These are phyloP conservation scores for Tylopilus felleus DNA, from an alignment of 768 basidiomycete species.

Conservation along the genomic window DNA sequence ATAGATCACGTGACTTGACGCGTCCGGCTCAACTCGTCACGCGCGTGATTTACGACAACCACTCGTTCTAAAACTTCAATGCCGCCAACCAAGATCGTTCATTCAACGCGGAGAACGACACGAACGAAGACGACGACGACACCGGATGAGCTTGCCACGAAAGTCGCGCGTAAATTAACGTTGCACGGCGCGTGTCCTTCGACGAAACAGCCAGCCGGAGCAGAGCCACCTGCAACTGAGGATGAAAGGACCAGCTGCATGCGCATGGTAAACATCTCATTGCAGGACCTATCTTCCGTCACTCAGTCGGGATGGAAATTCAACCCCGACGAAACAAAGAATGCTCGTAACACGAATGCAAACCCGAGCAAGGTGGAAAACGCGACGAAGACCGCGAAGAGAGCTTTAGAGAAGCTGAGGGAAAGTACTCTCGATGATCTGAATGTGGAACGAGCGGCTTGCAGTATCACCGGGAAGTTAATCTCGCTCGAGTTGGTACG, in stretches of 20 bases:
- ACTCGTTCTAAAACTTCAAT: not conserved
- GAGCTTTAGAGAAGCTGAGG: constrained; percentile 48
- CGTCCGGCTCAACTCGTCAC: not conserved
- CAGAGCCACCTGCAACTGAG: constrained; percentile 21
- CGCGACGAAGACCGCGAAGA: constrained; percentile 34
- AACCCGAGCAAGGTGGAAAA: constrained; percentile 36
- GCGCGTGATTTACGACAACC: not conserved
- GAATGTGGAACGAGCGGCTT: constrained; percentile 73
- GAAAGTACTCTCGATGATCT: constrained; percentile 43
- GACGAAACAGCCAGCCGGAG: constrained; percentile 18
- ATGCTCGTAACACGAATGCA: constrained; percentile 17
- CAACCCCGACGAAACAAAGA: constrained; percentile 22
- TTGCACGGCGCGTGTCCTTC: constrained; percentile 30
- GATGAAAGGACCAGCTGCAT: constrained; percentile 47
- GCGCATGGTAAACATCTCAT: constrained; percentile 60
- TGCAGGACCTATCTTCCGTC: constrained; percentile 51
- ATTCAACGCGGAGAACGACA: constrained; percentile 9
- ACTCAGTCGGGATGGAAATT: constrained; percentile 61
- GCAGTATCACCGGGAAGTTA: constrained; percentile 63
- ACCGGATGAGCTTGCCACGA: constrained; percentile 5
- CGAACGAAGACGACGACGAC: constrained; percentile 10
- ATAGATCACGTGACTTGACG: not conserved
- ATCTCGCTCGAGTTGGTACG: constrained; percentile 69
- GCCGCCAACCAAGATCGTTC: constrained; percentile 3
- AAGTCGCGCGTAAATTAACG: constrained; percentile 25